Conservation (phyloP, 768 basidiomycete genomes). For the Tylopilus balloui region DNA sequence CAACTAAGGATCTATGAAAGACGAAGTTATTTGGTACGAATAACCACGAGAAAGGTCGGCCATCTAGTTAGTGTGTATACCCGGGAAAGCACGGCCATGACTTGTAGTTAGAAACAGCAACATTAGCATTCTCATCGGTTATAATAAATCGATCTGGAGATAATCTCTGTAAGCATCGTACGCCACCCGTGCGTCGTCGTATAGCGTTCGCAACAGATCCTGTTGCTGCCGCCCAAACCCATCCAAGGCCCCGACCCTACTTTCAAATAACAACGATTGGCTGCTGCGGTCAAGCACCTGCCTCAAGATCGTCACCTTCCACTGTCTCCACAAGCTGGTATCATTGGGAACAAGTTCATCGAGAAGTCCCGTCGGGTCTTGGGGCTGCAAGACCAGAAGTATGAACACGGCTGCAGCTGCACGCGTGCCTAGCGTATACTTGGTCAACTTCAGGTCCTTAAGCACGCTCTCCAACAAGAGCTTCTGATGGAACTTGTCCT, state of each 20-base stretch:
- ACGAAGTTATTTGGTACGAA: too few species aligned
- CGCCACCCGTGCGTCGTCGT: background rate
- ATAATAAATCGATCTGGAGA: background rate
- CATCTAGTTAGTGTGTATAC: too few species aligned
- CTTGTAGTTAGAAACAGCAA: too few species aligned
- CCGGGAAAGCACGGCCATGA: too few species aligned
- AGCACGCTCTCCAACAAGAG: background rate
- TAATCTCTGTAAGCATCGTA: too few species aligned
- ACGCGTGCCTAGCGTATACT: background rate
- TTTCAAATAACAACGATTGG: background rate
- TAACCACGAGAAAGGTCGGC: too few species aligned
- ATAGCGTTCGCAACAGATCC: background rate
- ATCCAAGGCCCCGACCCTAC: background rate
- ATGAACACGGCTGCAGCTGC: background rate
- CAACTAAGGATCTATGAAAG: too few species aligned
- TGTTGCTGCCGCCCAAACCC: background rate
- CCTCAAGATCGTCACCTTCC: background rate
- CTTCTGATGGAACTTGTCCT: background rate
- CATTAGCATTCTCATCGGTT: too few species aligned
- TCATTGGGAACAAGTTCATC: background rate
- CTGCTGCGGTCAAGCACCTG: background rate
- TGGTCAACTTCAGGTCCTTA: background rate
- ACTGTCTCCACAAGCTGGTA: background rate
- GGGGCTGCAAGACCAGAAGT: background rate
- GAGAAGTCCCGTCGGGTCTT: background rate